Base-by-base conservation (phyloP, 176 grass and related monocot species). In the Calamus simplicifolius region DNA sequence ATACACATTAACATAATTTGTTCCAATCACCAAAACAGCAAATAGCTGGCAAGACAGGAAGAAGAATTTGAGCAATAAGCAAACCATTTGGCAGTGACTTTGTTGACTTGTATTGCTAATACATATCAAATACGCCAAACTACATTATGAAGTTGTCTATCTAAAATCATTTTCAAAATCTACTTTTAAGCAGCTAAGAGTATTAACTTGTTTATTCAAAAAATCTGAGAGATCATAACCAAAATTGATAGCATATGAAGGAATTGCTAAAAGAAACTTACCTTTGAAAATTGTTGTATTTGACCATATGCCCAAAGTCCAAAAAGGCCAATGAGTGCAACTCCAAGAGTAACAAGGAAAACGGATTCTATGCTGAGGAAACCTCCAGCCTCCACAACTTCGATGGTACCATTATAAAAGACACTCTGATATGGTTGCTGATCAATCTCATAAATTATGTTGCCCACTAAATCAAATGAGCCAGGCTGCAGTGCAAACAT, bases 231-330 rank as follows among this genome's bases (percentile, higher is more conserved):
- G 35, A 38, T 38, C 35, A 38, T 8, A 38, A 38, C 35, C 35
- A 30, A 59, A 27, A 29, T 4, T 59, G 19, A 54, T 54, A 19
- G 19, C 6, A 55, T 16, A 64, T 26, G 48, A 64, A 25, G 25
- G 25, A 64, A 35, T 16, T 0, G 49, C 16, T 16, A 77, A 63
- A 51, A 51, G 54, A 19, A 13, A 70, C 35, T 43, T 70, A 98
- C 93, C 93, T 98, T 98, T 17, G 93, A 98, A 25, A 98, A 53
- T 70, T 98, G 87, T 49, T 88, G 93, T 72, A 92, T 73, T 81
- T 92, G 93, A 62, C 93, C 84, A 73, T 98, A 91, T 51, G 85
- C 78, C 93, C 93, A 98, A 50, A 98, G 54, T 48, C 93, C 87
- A 1, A 83, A 74, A 67, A 98, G 63, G 59, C 69, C 81, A 75